Base-by-base conservation (phyloP, 2,329 filamentous ascomycete species). In the Dactylellina haptotyla region DNA sequence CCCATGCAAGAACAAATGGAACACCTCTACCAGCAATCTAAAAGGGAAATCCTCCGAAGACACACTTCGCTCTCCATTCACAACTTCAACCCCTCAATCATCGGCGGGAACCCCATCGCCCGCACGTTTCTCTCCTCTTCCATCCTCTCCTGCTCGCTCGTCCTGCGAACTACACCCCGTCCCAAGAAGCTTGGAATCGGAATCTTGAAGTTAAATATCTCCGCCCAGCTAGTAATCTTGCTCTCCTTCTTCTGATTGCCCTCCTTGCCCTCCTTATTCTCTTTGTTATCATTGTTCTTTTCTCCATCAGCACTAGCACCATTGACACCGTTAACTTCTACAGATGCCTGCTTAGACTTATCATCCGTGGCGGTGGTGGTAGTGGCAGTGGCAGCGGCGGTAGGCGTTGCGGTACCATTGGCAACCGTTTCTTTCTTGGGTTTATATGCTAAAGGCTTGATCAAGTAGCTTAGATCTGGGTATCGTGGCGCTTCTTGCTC, bases 81-180 rank as follows among this genome's bases (percentile, higher is more conserved):
- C 30, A 65, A 37, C 43, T 76, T 77, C 53, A 78, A 71, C 25
- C 72, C 76, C 20, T 64, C 62, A 66, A 76, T 67, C 61, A 77
- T 62, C 2, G 77, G 77, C 30, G 77, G 77, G 28, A 77, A 78
- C 46, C 77, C 77, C 76, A 77, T 77, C 5, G 77, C 76, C 26
- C 75, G 73, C n/a, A 77, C 66, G 54, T 77, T 77, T 62, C 73
- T 77, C 64, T 76, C 75, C 18, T 76, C 75, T 45, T 77, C 76
- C n/a, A 72, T 59, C 12, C 37, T 75, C 43, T 77, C 76, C 41
- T 58, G 61, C 32, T 75, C 56, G 26, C 56, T 62, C 1, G 34
- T 12, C 16, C 56, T 46, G 26, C 64, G 51, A 1, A n/a, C 56
- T 6, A 5, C 23, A 3, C 28, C 56, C 16, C 48, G 61, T n/a